Evolutionary conservation across 768 basidiomycete species (phyloP).

Genomic region (Mycena venus): DNA sequence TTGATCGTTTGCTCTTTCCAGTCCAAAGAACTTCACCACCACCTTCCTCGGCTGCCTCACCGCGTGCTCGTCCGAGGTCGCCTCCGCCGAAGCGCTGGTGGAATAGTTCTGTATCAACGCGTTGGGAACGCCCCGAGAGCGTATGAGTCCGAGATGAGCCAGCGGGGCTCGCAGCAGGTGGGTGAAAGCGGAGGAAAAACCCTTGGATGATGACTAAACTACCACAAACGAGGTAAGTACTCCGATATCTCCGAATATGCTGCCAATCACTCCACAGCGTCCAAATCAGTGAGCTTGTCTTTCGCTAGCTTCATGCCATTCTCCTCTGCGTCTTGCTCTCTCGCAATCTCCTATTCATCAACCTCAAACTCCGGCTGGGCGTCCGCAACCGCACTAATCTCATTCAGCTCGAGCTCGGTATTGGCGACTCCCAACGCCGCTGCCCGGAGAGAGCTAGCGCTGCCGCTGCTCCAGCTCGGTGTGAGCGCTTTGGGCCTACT

Average conservation of each 20-base stretch:
- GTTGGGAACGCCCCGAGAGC: no score
- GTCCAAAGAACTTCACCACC: neutral
- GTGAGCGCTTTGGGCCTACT: neutral
- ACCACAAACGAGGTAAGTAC: no score
- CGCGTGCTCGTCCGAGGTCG: neutral
- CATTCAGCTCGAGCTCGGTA: neutral
- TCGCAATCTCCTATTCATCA: neutral
- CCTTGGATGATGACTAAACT: no score
- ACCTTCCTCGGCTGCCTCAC: neutral
- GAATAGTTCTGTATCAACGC: neutral
- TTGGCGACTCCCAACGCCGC: neutral
- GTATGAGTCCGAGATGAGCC: no score
- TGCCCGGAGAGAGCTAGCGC: neutral
- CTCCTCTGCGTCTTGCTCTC: no score
- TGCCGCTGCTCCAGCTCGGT: neutral
- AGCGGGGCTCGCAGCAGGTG: no score
- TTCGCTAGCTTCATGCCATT: neutral
- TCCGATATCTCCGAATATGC: no score
- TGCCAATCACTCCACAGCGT: neutral
- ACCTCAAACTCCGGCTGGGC: neutral
- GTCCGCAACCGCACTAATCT: neutral
- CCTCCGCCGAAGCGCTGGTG: neutral
- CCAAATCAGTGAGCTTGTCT: neutral
- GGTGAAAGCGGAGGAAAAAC: no score
- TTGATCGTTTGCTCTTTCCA: no score